phyloP scores from a whole-genome alignment of 2,329 filamentous ascomycete genomes.

The Gremmenia infestans region DNA sequence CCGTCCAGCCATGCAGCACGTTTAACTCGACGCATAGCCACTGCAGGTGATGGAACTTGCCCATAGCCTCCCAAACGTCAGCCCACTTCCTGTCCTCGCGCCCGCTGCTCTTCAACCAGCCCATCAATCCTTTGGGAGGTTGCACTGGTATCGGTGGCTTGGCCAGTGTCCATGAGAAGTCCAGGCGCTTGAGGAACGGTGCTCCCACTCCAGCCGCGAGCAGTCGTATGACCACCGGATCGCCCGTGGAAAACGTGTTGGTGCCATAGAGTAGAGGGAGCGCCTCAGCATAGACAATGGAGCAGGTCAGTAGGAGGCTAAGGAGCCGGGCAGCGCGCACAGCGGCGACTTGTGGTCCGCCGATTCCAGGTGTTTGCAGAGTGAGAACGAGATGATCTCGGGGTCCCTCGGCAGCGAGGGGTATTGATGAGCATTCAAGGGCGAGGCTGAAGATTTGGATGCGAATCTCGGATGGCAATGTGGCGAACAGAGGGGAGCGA shows the following conservation, averaged over 20 bases:
- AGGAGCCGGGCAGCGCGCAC: not conserved
- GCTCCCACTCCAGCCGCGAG: not conserved
- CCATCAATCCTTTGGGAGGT: not conserved
- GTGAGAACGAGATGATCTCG: not conserved
- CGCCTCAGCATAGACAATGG: not conserved
- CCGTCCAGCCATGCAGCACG: not conserved
- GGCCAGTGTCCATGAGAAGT: not conserved
- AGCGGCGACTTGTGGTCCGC: not conserved
- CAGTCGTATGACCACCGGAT: not conserved
- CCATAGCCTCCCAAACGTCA: not conserved
- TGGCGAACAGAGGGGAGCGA: not conserved
- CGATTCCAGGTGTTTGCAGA: not conserved
- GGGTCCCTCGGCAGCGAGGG: not conserved
- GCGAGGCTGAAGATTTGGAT: not conserved
- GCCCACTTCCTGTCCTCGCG: not conserved
- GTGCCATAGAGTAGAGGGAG: not conserved
- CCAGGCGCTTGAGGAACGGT: not conserved
- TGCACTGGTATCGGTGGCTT: not conserved
- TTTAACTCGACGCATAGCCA: not conserved
- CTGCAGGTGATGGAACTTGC: not conserved
- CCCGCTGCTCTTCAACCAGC: not conserved
- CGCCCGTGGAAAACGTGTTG: not conserved
- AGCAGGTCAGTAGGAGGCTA: not conserved
- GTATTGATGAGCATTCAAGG: not conserved
- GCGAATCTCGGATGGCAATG: not conserved